A percentile compares a stretch with the other conserved stretches of the same genome.
phyloP scores from a whole-genome alignment of 768 basidiomycete genomes.

The Suillus hirtellus region DNA sequence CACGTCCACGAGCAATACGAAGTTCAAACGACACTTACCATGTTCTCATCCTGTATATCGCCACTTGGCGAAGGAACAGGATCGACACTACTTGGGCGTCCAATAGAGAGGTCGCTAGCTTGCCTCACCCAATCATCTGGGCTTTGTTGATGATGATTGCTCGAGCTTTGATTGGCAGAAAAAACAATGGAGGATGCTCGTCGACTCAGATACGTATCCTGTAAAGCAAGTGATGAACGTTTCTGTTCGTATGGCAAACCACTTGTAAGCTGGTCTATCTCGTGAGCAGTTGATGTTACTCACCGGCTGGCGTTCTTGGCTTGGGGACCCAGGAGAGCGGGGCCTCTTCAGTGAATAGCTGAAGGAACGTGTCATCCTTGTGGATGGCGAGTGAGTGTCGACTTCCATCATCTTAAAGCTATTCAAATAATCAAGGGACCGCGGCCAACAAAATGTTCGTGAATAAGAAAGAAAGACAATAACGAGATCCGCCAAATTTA shows the following conservation, averaged over 20 bases:
- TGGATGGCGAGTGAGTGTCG: conserved; percentile 48
- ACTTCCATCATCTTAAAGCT: conserved; percentile 46
- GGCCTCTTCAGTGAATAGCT: conserved; percentile 49
- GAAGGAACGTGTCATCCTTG: conserved; percentile 37
- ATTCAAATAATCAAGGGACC: not conserved
- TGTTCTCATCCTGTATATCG: conserved; percentile 37
- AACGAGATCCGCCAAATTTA: conserved; percentile 1
- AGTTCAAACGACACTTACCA: conserved; percentile 40
- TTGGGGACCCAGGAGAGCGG: conserved; percentile 55
- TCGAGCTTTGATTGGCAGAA: conserved; percentile 18
- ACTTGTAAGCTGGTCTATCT: not conserved
- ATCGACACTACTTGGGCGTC: conserved; percentile 40
- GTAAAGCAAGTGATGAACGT: conserved; percentile 49
- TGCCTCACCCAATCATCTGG: conserved; percentile 79
- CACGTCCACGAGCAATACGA: not conserved
- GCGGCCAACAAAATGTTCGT: not conserved
- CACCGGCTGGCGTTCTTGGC: conserved; percentile 59
- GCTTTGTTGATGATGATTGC: conserved; percentile 34
- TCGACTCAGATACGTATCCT: conserved; percentile 29
- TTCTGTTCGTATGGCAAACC: conserved; percentile 44
- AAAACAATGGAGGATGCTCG: conserved; percentile 28
- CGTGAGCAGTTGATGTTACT: conserved; percentile 17
- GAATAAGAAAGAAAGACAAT: not conserved
- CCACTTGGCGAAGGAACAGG: conserved; percentile 8
- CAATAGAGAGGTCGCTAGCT: conserved; percentile 66